phyloP scores from a whole-genome alignment of 140 eudicot genomes.

The Stevia rebaudiana region DNA sequence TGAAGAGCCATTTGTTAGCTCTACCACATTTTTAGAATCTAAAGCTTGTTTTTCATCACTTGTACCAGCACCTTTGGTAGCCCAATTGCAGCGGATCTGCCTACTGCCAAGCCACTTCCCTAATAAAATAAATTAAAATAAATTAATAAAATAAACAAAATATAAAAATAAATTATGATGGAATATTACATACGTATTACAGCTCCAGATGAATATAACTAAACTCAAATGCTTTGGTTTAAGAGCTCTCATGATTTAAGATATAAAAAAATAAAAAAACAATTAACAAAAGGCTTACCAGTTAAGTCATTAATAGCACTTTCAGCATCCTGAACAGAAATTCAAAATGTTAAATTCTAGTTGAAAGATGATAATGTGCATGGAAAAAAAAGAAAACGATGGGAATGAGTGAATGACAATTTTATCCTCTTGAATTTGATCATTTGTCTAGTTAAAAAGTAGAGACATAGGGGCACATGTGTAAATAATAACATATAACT shows the following conservation, averaged over 20 bases:
- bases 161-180: background rate
- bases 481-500: too few relatives aligned
- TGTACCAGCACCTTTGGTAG: slow-evolving; percentile 88
- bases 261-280: background rate
- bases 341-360: slow-evolving; percentile 7
- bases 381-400: background rate
- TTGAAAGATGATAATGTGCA: background rate
- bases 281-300: slow-evolving; percentile 39
- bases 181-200: background rate
- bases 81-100: slow-evolving; percentile 98
- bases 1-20: slow-evolving; percentile 62
- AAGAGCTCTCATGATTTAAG: background rate
- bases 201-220: slow-evolving; percentile 6
- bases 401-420: too few relatives aligned
- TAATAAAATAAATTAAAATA: slow-evolving; percentile 18
- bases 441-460: too few relatives aligned
- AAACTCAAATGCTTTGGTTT: background rate
- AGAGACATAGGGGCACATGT: too few relatives aligned
- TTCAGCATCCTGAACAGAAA: slow-evolving; percentile 78
- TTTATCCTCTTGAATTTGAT: slow-evolving; percentile 4
- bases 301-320: slow-evolving; percentile 91
- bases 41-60: slow-evolving; percentile 71
- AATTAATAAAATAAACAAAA: too few relatives aligned
- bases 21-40: slow-evolving; percentile 81
- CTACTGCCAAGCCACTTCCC: slow-evolving; percentile 98